Percentiles rank a stretch among this genome's conserved stretches.
phyloP scores from a whole-genome alignment of 2,329 filamentous ascomycete species.

The Phaeophleospora eucalypticola region DNA sequence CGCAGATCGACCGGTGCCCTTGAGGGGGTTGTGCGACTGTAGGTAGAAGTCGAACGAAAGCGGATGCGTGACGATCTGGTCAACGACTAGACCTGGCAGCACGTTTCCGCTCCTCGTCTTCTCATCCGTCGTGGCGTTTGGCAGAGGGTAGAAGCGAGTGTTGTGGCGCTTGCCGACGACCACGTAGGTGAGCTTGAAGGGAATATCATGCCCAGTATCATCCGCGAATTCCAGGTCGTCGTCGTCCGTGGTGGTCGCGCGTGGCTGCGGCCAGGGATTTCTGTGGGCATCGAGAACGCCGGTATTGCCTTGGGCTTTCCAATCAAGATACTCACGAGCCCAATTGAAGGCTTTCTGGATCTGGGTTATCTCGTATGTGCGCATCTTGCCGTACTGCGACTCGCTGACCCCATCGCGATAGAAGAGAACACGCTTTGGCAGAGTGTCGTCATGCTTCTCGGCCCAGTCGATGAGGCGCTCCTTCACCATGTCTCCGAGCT shows the following conservation, averaged over 20 bases:
- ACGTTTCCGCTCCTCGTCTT: constrained; percentile 5
- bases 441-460: background rate
- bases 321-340: too few species aligned
- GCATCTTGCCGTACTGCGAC: constrained; percentile 24
- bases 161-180: constrained; percentile 40
- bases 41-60: constrained; percentile 15
- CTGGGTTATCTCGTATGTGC: constrained; percentile 2
- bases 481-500: background rate
- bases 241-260: too few species aligned
- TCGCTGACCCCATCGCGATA: constrained; percentile 38
- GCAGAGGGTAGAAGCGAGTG: constrained; percentile 41
- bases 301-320: too few species aligned
- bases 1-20: constrained; percentile 73
- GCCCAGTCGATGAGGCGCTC: constrained; percentile 3
- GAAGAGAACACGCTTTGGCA: constrained; percentile 25
- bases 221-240: too few species aligned
- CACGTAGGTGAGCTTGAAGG: constrained; percentile 28
- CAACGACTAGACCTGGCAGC: constrained; percentile 10
- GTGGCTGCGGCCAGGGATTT: too few species aligned
- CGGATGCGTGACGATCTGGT: constrained; percentile 1
- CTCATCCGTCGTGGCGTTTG: too few species aligned
- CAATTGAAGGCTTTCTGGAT: constrained; percentile 3
- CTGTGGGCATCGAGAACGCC: too few species aligned
- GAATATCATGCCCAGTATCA: too few species aligned
- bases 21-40: constrained; percentile 38